Percentiles rank a stretch among this genome's conserved stretches.
Conservation (phyloP, 2,329 filamentous ascomycete species). For the Calonectria pseudoturangicola region DNA sequence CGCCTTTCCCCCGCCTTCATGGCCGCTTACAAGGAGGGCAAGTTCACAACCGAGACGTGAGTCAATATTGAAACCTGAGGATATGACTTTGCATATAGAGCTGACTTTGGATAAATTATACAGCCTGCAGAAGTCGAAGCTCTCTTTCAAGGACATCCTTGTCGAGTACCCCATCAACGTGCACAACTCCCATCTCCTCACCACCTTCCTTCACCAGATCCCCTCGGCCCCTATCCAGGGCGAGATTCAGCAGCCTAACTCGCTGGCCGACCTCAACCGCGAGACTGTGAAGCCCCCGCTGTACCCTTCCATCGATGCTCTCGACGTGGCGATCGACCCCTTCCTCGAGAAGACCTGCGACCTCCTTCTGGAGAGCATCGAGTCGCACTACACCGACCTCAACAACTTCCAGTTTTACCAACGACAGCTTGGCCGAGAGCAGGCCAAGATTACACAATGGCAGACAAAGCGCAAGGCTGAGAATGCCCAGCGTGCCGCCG, state of each 20-base stretch:
- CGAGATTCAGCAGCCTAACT: conserved; percentile 84
- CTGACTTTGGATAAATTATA: conserved; percentile 42
- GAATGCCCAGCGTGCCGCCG: conserved; percentile 87
- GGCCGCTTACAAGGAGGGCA: conserved; percentile 94
- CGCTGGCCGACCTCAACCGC: conserved; percentile 84
- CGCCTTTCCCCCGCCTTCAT: conserved; percentile 91
- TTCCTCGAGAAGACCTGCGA: conserved; percentile 99
- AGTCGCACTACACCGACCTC: conserved; percentile 97
- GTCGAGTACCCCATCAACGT: conserved; percentile 91
- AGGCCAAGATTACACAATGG: conserved; percentile 97
- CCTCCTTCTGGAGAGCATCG: conserved; percentile 95
- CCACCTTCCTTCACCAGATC: conserved; percentile 94
- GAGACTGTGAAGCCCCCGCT: conserved; percentile 79
- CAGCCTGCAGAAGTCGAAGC: conserved; percentile 94
- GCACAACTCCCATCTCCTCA: conserved; percentile 98
- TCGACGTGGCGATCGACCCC: conserved; percentile 96
- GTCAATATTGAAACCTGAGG: conserved; percentile 54
- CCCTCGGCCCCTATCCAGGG: conserved; percentile 78
- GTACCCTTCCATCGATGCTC: conserved; percentile 90
- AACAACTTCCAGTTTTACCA: conserved; percentile 99
- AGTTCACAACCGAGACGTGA: conserved; percentile 97
- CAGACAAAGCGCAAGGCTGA: conserved; percentile 97
- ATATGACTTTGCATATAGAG: conserved; percentile 4
- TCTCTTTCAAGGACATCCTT: conserved; percentile 95
- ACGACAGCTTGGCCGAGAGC: conserved; percentile 93